Evolutionary conservation across 768 basidiomycete genomes (phyloP), one percentile per base, ranked within the genome.

Genomic region (Leccinum longicurvipes): DNA sequence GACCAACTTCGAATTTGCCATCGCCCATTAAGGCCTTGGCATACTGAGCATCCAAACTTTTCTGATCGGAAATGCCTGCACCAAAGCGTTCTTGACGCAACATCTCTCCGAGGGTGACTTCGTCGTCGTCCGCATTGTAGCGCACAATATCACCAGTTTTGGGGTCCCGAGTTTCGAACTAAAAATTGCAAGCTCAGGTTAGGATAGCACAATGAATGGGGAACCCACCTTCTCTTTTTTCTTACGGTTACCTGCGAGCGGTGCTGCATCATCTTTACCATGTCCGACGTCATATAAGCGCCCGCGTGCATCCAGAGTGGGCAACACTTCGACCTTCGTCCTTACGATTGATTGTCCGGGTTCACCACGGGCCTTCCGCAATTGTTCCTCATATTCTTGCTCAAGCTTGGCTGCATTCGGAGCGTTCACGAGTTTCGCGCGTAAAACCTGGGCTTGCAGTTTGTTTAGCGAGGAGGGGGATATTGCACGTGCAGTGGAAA

Each of bases 21-120:
- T 98, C 96, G 3, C 85, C 81, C 76, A 91, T 86, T 46, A 99
- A 91, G 4, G 91, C 88, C 39, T 80, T 77, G 1, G 96, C 96
- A 66, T 96, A 87, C 69, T 95, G 89, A 23, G 84, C 84, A 71
- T 99, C 94, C 60, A 97, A 74, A 60, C 93, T 79, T 76, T 96
- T 96, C 74, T 96, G 93, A 70, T 96, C 94, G 1, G 86, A 79
- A 67, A 89, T 82, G 21, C 97, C 95, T 39, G 87, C 94, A 34
- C 87, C 83, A 67, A 98, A 94, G 27, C 83, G 81, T 69, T 99
- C 97, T 68, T 97, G 93, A 29, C 97, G 82, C 45, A 98, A 78
- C 79, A 99, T 84, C 64, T 99, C 95, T 2, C 90, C 90, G 4
- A 98, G 78, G 0, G 93, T 90, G 21, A 84, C 80, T 0, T 79